phyloP scores from a whole-genome alignment of 768 basidiomycete genomes.

The Suillus paluster region DNA sequence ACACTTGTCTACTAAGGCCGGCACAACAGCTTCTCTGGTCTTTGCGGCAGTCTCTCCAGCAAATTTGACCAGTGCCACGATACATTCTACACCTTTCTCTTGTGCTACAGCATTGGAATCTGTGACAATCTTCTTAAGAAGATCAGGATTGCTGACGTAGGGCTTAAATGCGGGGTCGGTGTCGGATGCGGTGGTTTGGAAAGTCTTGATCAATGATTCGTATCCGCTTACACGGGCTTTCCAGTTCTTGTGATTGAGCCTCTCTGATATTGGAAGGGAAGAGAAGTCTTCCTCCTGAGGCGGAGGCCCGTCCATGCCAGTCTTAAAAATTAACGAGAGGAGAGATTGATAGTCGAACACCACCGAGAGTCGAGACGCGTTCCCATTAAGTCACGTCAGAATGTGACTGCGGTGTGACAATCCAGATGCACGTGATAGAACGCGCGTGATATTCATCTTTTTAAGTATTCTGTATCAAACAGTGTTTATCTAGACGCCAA shows the following conservation, averaged over 20 bases:
- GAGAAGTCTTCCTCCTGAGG: conserved; percentile 96
- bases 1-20: conserved; percentile 96
- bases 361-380: conserved; percentile 5
- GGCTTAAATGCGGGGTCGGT: conserved; percentile 93
- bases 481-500: conserved; percentile 43
- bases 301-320: conserved; percentile 84
- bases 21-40: conserved; percentile 79
- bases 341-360: conserved; percentile 8
- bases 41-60: conserved; percentile 88
- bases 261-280: conserved; percentile 71
- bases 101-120: conserved; percentile 98
- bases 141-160: conserved; percentile 76
- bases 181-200: conserved; percentile 89
- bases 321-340: background rate
- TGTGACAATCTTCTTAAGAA: conserved; percentile 84
- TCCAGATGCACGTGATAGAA: conserved; percentile 26
- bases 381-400: background rate
- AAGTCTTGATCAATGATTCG: conserved; percentile 83
- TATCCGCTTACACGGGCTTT: conserved; percentile 96
- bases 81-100: conserved; percentile 94
- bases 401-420: conserved; percentile 16
- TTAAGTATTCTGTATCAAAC: background rate
- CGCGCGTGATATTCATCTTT: background rate
- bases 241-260: conserved; percentile 97
- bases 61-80: conserved; percentile 85